These are phyloP conservation scores for Cardamine occulta DNA, from an alignment of 345 rosid species.

Conservation along the genomic window DNA sequence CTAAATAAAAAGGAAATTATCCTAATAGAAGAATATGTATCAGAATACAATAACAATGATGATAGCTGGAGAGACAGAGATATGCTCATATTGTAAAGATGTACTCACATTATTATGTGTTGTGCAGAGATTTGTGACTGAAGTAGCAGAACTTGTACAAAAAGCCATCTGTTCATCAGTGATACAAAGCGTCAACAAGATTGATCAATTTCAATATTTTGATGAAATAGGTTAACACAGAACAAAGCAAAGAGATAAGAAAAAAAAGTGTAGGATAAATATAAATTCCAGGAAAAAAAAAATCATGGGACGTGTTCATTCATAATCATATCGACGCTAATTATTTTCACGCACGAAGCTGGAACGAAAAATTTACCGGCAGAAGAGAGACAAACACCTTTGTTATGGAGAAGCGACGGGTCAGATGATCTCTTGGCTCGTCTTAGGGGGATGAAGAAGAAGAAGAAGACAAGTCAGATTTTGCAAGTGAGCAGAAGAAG, in stretches of 20 bases:
- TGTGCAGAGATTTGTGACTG: constrained; percentile 22
- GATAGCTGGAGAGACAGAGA: background rate
- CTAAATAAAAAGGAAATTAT: background rate
- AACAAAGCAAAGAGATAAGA: background rate
- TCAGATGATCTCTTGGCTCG: constrained; percentile 17
- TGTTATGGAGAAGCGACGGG: background rate
- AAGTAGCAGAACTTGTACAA: constrained; percentile 25
- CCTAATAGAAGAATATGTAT: background rate
- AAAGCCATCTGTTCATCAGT: constrained; percentile 21
- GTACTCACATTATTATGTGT: constrained; percentile 29
- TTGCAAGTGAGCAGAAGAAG: constrained; percentile 27
- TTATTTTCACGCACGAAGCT: background rate
- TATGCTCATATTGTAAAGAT: background rate
- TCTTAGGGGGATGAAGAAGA: background rate
- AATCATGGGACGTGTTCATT: background rate
- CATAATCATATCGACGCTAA: background rate
- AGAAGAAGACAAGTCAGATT: constrained; percentile 31
- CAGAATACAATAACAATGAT: background rate
- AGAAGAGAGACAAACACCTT: background rate
- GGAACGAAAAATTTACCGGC: no score
- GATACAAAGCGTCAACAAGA: background rate
- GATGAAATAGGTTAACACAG: background rate
- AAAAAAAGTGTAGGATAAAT: no score
- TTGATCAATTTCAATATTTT: constrained; percentile 13
- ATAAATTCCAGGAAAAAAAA: background rate